Evolutionary conservation across 164 flowering plant species (phyloP), one percentile per base, ranked within the genome.

Genomic region (Vitis amurensis): DNA sequence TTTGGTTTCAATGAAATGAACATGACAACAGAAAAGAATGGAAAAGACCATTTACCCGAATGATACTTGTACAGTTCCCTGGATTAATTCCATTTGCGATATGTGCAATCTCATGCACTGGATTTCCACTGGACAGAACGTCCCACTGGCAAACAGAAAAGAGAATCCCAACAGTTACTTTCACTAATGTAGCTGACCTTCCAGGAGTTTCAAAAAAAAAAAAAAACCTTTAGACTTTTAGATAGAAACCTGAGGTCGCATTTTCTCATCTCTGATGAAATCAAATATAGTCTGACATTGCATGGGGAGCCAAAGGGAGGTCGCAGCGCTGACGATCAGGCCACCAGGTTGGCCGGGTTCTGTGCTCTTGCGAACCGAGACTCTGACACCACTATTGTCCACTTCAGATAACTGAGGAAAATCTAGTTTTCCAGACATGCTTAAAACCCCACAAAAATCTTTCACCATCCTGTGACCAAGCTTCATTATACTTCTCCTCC

Each of bases 401-500:
- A 69, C 53, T 27, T 74, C 80, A 3, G 77, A 65, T n/a, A 61
- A 9, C 3, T 70, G 71, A 53, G 77, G 64, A 15, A 66, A 72
- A 19, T 76, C 80, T 11, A 70, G 14, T 17, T 77, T 74, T 0
- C 63, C 70, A 8, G 82, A 56, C 76, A 67, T 72, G 77, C 68
- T 72, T 68, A 82, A 59, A 14, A 53, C 71, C 37, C 55, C 65
- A 68, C 85, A 74, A 30, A 83, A 83, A 47, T 49, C 63, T 59
- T 77, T 83, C 52, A 81, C 75, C 87, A 85, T 83, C 64, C 89
- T 78, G 9, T 85, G 87, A 1, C 76, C 70, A 7, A 85, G 84
- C 49, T 80, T 67, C 80, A 80, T 78, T 11, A 78, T 49, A 68
- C 79, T 77, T 66, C 68, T 79, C 59, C 63, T 77, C 0, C 88